phyloP scores from a whole-genome alignment of 1,284 basidiomycete species.

The Gastroboletus turbinatus region DNA sequence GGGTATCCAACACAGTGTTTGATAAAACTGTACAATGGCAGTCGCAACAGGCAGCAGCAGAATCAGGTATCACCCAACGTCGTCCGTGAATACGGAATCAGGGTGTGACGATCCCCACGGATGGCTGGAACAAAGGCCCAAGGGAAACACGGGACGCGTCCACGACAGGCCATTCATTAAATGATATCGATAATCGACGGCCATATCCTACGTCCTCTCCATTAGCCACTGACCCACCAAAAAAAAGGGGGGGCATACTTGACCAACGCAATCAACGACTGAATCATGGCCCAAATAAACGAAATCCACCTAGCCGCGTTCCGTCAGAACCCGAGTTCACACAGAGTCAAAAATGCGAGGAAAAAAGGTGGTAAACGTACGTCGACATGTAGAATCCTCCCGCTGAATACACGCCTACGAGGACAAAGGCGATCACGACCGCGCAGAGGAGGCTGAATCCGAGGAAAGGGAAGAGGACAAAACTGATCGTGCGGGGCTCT shows the following conservation, averaged over 20 bases:
- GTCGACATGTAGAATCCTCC: constrained; percentile 79
- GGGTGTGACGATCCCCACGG: background rate
- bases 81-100: background rate
- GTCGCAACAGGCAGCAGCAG: background rate
- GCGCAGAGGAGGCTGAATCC: constrained; percentile 59
- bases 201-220: constrained; percentile 44
- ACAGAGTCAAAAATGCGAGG: background rate
- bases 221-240: constrained; percentile 4
- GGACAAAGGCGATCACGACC: constrained; percentile 67
- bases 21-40: background rate
- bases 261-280: constrained; percentile 65
- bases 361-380: constrained; percentile 42
- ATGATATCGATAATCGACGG: constrained; percentile 58
- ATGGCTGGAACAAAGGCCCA: no score
- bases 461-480: constrained; percentile 64
- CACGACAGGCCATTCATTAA: constrained; percentile 20
- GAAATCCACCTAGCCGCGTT: constrained; percentile 67
- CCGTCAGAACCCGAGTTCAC: background rate
- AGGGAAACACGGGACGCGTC: no score
- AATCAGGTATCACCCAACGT: background rate
- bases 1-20: constrained; percentile 1
- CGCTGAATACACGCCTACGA: constrained; percentile 68
- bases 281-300: constrained; percentile 72
- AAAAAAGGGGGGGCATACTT: constrained; percentile 43
- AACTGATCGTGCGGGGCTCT: no score